phyloP scores from a whole-genome alignment of 805 yeast species.

The Yamadazyma paraphyllophila region DNA sequence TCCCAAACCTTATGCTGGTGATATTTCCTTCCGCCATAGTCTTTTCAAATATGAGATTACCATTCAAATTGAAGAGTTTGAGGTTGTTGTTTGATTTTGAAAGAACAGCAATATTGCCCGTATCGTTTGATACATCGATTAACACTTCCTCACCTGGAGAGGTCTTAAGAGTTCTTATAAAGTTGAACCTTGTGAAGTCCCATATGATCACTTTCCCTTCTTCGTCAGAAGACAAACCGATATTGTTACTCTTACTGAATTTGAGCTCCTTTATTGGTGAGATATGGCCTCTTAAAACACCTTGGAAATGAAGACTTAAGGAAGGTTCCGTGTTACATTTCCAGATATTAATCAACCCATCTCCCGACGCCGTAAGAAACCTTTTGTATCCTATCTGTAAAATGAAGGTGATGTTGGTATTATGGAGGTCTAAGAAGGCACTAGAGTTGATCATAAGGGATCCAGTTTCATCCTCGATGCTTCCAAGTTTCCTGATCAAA shows the following conservation, averaged over 20 bases:
- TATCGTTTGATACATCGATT: conserved; percentile 50
- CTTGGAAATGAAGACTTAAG: conserved; percentile 37
- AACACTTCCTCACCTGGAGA: conserved; percentile 18
- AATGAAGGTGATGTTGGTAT: conserved; percentile 36
- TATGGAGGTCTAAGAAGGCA: conserved; percentile 43
- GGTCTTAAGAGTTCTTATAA: conserved; percentile 40
- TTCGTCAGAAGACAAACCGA: conserved; percentile 52
- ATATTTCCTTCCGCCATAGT: conserved; percentile 15
- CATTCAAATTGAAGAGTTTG: conserved; percentile 52
- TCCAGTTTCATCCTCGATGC: conserved; percentile 21
- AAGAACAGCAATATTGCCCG: conserved; percentile 50
- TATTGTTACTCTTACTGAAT: conserved; percentile 51
- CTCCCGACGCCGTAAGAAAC: conserved; percentile 50
- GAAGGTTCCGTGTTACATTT: conserved; percentile 33
- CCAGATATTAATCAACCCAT: conserved; percentile 65
- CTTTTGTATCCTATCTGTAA: conserved; percentile 40
- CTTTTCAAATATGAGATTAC: conserved; percentile 36
- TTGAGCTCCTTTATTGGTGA: conserved; percentile 44
- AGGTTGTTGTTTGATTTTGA: conserved; percentile 21
- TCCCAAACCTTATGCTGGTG: conserved; percentile 28
- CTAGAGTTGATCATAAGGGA: conserved; percentile 42
- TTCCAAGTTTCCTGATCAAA: conserved; percentile 30
- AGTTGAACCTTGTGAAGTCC: conserved; percentile 57
- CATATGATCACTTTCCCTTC: conserved; percentile 59
- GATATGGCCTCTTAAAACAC: conserved; percentile 58